Evolutionary conservation across 1,284 basidiomycete genomes (phyloP).

Genomic region (Boletus sp.): DNA sequence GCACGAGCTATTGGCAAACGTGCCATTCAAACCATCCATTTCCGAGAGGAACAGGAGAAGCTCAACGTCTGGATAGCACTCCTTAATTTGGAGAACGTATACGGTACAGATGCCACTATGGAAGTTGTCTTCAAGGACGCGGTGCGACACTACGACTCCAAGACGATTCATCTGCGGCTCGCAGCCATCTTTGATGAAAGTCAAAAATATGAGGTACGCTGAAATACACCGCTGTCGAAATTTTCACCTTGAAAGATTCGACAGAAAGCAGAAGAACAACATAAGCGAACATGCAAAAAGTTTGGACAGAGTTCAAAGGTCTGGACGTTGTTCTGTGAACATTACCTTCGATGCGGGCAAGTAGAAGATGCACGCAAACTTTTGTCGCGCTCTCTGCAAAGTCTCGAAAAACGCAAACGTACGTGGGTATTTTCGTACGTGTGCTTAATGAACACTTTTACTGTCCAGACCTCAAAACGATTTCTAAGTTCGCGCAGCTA

Average conservation of each 20-base stretch:
- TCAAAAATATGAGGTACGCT: conserved; percentile 72
- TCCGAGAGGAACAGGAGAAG: conserved; percentile 95
- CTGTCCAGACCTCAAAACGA: conserved; percentile 82
- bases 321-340: conserved; percentile 87
- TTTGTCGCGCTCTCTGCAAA: conserved; percentile 86
- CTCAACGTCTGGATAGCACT: conserved; percentile 98
- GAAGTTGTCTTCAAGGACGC: conserved; percentile 89
- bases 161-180: conserved; percentile 83
- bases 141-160: conserved; percentile 85
- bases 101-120: conserved; percentile 80
- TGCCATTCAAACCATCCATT: conserved; percentile 86
- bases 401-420: conserved; percentile 95
- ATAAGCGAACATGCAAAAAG: conserved; percentile 84
- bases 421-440: conserved; percentile 32
- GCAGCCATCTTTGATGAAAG: conserved; percentile 83
- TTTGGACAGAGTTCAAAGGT: conserved; percentile 89
- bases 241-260: conserved; percentile 6
- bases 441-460: conserved; percentile 3
- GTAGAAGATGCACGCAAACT: conserved; percentile 82
- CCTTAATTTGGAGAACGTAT: conserved; percentile 92
- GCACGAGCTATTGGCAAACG: conserved; percentile 85
- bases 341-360: conserved; percentile 68
- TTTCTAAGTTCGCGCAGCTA: conserved; percentile 89
- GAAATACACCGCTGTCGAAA: neutral
- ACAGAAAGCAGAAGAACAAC: conserved; percentile 85